Percentiles rank a stretch among this genome's conserved stretches.
phyloP scores from a whole-genome alignment of 176 grass and related monocot species.

The Aegilops speltoides region DNA sequence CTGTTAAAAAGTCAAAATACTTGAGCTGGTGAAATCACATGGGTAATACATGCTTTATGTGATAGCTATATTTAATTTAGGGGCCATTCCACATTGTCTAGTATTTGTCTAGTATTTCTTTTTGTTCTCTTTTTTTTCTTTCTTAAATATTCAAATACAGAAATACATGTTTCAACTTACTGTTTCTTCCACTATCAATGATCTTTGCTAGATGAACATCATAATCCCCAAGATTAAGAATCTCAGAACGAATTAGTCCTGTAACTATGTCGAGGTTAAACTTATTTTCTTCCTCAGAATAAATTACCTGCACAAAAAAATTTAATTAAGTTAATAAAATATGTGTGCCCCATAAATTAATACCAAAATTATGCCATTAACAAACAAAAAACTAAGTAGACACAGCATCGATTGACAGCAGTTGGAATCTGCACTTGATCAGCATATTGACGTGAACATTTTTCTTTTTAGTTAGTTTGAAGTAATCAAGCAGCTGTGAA shows the following conservation, averaged over 20 bases:
- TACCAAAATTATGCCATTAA: not conserved
- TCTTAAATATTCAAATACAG: not conserved
- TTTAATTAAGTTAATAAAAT: not conserved
- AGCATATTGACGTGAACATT: not conserved
- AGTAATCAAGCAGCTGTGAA: not conserved
- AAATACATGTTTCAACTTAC: slow-evolving; percentile 52
- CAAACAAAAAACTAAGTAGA: not conserved
- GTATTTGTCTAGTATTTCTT: not conserved
- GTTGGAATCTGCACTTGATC: not conserved
- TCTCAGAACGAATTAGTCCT: slow-evolving; percentile 82
- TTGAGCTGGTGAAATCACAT: no score
- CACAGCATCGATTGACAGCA: not conserved
- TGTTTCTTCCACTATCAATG: slow-evolving; percentile 89
- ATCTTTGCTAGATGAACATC: slow-evolving; percentile 88
- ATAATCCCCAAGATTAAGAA: slow-evolving; percentile 88
- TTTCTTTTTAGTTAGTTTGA: not conserved
- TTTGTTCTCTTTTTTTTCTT: not conserved
- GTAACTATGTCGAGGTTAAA: slow-evolving; percentile 77
- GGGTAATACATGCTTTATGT: no score
- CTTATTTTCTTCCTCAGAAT: slow-evolving; percentile 87
- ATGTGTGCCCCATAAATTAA: no score
- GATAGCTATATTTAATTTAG: not conserved
- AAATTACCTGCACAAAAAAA: slow-evolving; percentile 72
- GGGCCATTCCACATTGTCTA: not conserved
- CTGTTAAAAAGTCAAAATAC: no score